Conservation (phyloP, 805 yeast genomes). For the Ogataea thermomethanolica region DNA sequence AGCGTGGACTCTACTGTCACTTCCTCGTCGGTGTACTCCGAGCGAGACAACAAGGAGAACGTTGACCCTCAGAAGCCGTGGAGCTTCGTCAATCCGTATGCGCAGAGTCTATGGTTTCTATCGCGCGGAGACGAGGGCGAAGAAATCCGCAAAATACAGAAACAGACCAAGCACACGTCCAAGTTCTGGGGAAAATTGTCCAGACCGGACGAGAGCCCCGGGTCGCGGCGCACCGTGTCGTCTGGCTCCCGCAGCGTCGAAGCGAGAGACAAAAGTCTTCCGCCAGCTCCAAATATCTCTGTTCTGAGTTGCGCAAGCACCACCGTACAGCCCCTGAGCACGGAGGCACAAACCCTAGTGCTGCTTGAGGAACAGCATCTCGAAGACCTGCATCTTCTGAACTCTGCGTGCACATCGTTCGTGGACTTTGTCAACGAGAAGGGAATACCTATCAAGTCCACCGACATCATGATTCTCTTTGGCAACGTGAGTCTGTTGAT, state of each 20-base stretch:
- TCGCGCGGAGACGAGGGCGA: constrained; percentile 35
- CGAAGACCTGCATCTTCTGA: constrained; percentile 28
- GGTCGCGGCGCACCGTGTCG: no score
- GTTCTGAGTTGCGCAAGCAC: no score
- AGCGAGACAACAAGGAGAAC: neutral
- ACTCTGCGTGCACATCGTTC: constrained; percentile 33
- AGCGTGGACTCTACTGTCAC: constrained; percentile 4
- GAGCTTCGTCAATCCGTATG: constrained; percentile 36
- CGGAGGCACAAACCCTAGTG: no score
- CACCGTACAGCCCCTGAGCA: no score
- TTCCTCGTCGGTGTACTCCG: constrained; percentile 20
- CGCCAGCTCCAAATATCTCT: constrained; percentile 10
- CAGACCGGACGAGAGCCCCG: neutral
- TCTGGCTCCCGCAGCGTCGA: neutral
- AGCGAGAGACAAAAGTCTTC: constrained; percentile 3
- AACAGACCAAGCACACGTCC: constrained; percentile 13
- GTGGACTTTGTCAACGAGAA: constrained; percentile 30
- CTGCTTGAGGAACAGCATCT: constrained; percentile 32
- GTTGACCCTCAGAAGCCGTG: constrained; percentile 1
- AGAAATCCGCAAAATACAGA: constrained; percentile 32
- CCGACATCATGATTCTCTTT: constrained; percentile 39
- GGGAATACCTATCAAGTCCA: constrained; percentile 30
- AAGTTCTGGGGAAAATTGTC: neutral
- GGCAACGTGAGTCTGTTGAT: constrained; percentile 41
- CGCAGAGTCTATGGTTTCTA: constrained; percentile 40